Evolutionary conservation across 2,329 filamentous ascomycete genomes (phyloP).

Genomic region (Orbilia ellipsospora): DNA sequence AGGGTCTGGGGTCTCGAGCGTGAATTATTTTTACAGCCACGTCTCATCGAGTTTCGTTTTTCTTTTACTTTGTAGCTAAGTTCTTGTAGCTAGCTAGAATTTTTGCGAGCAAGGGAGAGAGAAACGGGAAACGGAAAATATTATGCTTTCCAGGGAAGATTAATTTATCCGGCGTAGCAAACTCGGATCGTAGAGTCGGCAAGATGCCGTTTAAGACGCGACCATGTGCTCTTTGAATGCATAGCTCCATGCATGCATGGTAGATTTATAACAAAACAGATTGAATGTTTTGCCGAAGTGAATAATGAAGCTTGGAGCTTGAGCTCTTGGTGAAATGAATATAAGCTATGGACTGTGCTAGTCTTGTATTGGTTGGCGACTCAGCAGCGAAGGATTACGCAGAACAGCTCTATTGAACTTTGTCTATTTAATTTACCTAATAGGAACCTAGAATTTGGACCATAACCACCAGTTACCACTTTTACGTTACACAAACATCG

Average conservation of each 20-base stretch:
- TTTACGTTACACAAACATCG: too few species aligned
- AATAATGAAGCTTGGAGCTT: background rate
- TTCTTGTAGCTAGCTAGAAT: constrained; percentile 11
- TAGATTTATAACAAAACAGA: too few species aligned
- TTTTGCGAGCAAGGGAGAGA: constrained; percentile 16
- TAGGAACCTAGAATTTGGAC: too few species aligned
- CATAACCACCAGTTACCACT: too few species aligned
- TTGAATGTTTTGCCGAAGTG: too few species aligned
- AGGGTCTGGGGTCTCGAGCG: background rate
- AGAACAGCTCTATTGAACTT: too few species aligned
- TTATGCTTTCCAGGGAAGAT: constrained; percentile 8
- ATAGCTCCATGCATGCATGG: too few species aligned
- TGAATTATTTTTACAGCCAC: constrained; percentile 3
- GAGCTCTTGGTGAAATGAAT: too few species aligned
- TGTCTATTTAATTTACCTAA: too few species aligned
- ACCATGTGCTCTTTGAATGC: background rate
- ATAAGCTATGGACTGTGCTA: too few species aligned
- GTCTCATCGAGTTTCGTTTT: background rate
- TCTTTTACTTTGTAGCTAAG: background rate
- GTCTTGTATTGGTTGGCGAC: too few species aligned
- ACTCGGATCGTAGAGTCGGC: background rate
- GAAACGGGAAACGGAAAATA: background rate
- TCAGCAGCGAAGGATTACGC: too few species aligned
- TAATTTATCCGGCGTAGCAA: background rate
- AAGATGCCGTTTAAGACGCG: background rate